Evolutionary conservation across 257 asterid species (phyloP), one percentile per base, ranked within the genome.

Genomic region (Asclepias syriaca): DNA sequence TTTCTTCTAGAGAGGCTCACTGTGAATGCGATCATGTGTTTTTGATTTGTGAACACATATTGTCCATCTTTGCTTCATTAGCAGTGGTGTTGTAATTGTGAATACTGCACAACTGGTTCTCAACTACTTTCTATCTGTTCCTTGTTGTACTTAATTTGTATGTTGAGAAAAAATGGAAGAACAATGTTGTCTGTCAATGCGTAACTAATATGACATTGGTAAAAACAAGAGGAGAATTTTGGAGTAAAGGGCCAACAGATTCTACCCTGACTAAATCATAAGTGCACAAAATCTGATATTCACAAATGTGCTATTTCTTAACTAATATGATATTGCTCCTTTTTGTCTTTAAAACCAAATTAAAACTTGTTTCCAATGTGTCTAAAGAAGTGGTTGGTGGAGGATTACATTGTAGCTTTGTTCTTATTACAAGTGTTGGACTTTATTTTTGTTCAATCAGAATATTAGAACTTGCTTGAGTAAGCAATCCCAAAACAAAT

Each of bases 1-100:
- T 72, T 27, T 39, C 54, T 63, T 39, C 22, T 39, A 19, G 59
- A 69, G 80, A 65, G 61, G 63, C 55, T 74, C 58, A 39, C 24
- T 22, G 32, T 69, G 22, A 51, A 34, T 39, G 67, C 18, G 64
- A 48, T 69, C 59, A 55, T 27, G 19, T 50, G 11, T 24, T 11
- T 63, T 60, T 61, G 40, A 58, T 58, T 49, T 29, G 69, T 45
- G 5, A n/a, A 49, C 18, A 50, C 34, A 12, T 15, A 19, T 32
- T 68, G 51, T 60, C 49, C 51, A 11, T 54, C 48, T 43, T 64
- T 64, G 40, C 58, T 34, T 9, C 32, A 2, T 8, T 19, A 45
- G 40, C 39, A 7, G 37, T 21, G 68, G 12, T 32, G 22, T 32
- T 61, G 22, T 61, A 6, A 16, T 19, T 29, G 22, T 66, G 34